Evolutionary conservation across 1,284 basidiomycete species (phyloP), one percentile per base, ranked within the genome.

Genomic region (Pholiota adiposa): DNA sequence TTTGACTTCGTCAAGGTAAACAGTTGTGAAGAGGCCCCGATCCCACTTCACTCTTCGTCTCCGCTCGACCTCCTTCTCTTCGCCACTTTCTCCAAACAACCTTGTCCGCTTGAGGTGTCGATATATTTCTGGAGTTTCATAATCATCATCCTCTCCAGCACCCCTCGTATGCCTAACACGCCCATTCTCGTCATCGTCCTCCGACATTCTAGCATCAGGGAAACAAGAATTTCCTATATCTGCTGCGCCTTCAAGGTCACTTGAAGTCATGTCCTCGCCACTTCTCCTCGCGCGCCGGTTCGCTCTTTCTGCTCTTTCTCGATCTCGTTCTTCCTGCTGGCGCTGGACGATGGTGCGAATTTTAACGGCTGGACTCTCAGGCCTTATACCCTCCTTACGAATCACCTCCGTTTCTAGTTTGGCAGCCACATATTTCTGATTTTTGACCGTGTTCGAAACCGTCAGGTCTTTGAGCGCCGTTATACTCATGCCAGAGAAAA

Each of bases 111-210:
- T 77, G 38, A 71, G 59, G 60, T 74, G 74, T 14, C 70, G 53
- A 48, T 71, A 70, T 41, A 72, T 74, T 36, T 78, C 77, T 23
- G 77, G 91, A 2, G 88, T 89, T 68, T 82, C 80, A 66, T 91
- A 95, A 64, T 93, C 92, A 65, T 90, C 92, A 36, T 93, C 92
- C 18, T 94, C 93, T 1, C 93, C 92, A 4, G 91, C 84, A 9
- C 88, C 89, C 66, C 86, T 75, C 56, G 73, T 73, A 75, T 91
- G 87, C 59, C 70, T 69, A 53, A 54, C 62, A 49, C 58, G 43
- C 34, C 62, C 64, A 44, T 68, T 63, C 34, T 74, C 72, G 54
- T 72, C 69, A 9, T 69, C 77, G 62, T 73, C 63, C 66, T 61
- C 70, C 74, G 63, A 70, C 58, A 46, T 58, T 40, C 70, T 68